phyloP scores from a whole-genome alignment of 129 eudicot species.

The Ambrosia trifida region DNA sequence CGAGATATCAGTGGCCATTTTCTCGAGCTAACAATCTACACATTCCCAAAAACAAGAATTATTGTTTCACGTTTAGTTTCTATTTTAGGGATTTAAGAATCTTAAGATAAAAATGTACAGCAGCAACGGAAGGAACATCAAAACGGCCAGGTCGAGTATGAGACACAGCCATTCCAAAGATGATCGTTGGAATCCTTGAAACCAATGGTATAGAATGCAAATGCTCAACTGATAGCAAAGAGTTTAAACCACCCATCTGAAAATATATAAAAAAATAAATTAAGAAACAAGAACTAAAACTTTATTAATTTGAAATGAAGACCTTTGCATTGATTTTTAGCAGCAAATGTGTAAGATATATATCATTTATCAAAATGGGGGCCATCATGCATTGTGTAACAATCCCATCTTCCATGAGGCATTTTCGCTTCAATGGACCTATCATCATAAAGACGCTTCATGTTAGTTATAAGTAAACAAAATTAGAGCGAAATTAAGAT shows the following conservation, averaged over 20 bases:
- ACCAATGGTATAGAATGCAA: conserved; percentile 46
- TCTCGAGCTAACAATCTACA: conserved; percentile 73
- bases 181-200: conserved; percentile 57
- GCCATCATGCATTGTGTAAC: conserved; percentile 80
- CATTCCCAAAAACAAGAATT: background rate
- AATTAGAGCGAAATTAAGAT: background rate
- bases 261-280: background rate
- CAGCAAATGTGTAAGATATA: conserved; percentile 71
- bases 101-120: conserved; percentile 34
- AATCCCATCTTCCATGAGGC: conserved; percentile 58
- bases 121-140: conserved; percentile 83
- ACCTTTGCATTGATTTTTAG: conserved; percentile 80
- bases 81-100: too few species aligned
- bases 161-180: conserved; percentile 82
- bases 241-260: conserved; percentile 79
- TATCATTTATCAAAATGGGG: conserved; percentile 65
- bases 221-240: conserved; percentile 49
- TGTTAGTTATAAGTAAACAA: background rate
- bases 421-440: conserved; percentile 81
- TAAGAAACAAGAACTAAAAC: background rate
- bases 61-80: too few species aligned
- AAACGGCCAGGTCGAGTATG: conserved; percentile 80
- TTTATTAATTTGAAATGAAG: background rate
- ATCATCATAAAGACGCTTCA: background rate
- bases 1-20: conserved; percentile 67